A percentile compares a stretch with the other conserved stretches of the same genome.
These are phyloP conservation scores for Solanum okadae DNA, from an alignment of 257 asterid genomes.

Conservation along the genomic window DNA sequence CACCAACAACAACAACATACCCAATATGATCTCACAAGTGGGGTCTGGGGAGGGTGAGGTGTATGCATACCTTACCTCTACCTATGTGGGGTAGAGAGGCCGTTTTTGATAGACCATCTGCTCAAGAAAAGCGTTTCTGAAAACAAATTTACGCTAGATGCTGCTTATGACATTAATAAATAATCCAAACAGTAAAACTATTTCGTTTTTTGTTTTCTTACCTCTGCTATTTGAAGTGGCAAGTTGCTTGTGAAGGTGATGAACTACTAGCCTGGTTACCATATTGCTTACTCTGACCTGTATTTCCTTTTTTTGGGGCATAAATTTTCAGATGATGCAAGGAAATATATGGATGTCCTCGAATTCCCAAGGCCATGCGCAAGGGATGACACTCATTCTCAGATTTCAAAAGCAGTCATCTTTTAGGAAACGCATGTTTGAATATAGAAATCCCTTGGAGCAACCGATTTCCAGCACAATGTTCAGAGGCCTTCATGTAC, in stretches of 20 bases:
- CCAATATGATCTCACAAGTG: not conserved
- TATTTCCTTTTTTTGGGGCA: not conserved
- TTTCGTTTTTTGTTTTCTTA: not conserved
- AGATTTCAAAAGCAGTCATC: constrained; percentile 32
- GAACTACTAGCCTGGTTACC: not conserved
- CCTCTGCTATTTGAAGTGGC: not conserved
- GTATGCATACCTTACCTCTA: not conserved
- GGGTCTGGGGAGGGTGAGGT: not conserved
- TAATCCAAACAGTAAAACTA: not conserved
- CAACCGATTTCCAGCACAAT: constrained; percentile 1
- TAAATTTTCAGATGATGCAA: constrained; percentile 34
- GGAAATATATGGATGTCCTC: constrained; percentile 40
- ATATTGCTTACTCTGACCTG: not conserved
- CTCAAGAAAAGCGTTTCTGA: not conserved
- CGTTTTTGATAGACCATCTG: not conserved
- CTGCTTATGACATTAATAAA: not conserved
- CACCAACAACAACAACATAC: not conserved
- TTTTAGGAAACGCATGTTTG: constrained; percentile 20
- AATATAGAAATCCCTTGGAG: constrained; percentile 12
- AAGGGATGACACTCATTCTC: constrained; percentile 27
- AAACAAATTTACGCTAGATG: not conserved
- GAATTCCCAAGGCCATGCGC: constrained; percentile 21
- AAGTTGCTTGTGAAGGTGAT: not conserved
- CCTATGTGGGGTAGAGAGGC: not conserved
- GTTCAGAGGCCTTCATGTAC: constrained; percentile 26